Base-by-base conservation (phyloP, 352 stramenopile genomes). In the Globisporangium sylvaticum region DNA sequence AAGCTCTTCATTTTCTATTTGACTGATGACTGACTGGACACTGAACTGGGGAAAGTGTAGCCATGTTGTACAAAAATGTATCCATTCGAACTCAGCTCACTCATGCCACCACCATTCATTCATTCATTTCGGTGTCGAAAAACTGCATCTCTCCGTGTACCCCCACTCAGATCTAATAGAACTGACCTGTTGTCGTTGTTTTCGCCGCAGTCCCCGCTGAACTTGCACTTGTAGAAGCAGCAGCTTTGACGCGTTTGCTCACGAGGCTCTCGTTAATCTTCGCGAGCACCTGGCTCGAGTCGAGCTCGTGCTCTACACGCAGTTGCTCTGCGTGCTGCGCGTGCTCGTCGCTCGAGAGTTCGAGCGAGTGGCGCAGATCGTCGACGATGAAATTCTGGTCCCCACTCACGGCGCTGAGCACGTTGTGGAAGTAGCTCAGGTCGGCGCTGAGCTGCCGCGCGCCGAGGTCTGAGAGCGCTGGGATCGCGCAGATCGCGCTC, bases 401-500 rank as follows among this genome's bases (percentile, higher is more conserved):
- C 31, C 70, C 79, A 4, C 85, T 83, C 18, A 95, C 78, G 0
- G 88, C 88, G 56, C 76, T 90, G 48, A 94, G 67, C 14, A 94
- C 84, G 58, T 93, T 95, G 66, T 89, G 71, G 46, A 94, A 92
- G 65, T 95, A 95, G 39, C 75, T 76, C 48, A 94, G 31, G 56
- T 95, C 88, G 1, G 83, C 85, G 58, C 68, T 78, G 20, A 95
- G 66, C 57, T 95, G 86, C 57, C 76, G 69, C 1, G 74, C 73
- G 2, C 85, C 88, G 15, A 81, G 67, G n/a, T 81, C 67, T 34
- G 86, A 90, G 20, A 95, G 69, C 58, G 70, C 42, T 8, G 81
- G 75, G 66, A 95, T 92, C 46, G 75, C 76, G 34, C 74, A 79
- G 4, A 94, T 73, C 1, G 68, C 77, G 5, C 70, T 71, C 50